These are phyloP conservation scores for Rutstroemia sydowiana DNA, from an alignment of 2,329 filamentous ascomycete genomes.

Conservation along the genomic window DNA sequence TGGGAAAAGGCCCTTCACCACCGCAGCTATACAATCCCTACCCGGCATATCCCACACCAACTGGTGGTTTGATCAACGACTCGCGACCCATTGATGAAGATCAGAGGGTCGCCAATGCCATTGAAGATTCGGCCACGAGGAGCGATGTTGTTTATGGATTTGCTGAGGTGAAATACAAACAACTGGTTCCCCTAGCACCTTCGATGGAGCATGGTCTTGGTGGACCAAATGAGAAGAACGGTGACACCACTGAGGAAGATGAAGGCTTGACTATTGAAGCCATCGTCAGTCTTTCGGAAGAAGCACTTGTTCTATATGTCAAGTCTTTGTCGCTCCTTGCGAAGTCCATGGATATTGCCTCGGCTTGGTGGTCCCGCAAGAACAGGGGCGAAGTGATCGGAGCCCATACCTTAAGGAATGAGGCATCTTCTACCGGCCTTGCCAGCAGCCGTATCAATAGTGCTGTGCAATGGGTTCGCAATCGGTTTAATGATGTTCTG, in stretches of 20 bases:
- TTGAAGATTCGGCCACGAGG: conserved; percentile 86
- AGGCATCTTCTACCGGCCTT: conserved; percentile 35
- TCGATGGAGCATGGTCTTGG: conserved; percentile 66
- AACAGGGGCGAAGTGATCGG: conserved; percentile 54
- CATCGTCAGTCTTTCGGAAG: conserved; percentile 79
- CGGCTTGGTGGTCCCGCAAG: conserved; percentile 81
- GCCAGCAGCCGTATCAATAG: conserved; percentile 68
- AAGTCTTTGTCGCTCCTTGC: conserved; percentile 86
- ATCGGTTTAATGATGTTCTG: conserved; percentile 91
- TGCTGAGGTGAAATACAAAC: conserved; percentile 96
- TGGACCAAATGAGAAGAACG: conserved; percentile 49
- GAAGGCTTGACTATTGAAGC: conserved; percentile 80
- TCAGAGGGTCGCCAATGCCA: conserved; percentile 64
- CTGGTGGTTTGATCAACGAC: conserved; percentile 59
- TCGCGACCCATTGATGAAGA: conserved; percentile 72
- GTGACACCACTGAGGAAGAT: conserved; percentile 53
- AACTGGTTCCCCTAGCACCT: conserved; percentile 83
- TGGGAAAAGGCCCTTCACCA: conserved; percentile 60
- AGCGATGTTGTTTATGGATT: conserved; percentile 97
- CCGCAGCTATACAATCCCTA: conserved; percentile 74
- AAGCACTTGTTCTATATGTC: conserved; percentile 91
- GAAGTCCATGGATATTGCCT: conserved; percentile 92
- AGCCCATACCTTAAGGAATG: conserved; percentile 34
- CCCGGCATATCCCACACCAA: conserved; percentile 70
- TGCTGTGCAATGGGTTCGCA: conserved; percentile 91